Evolutionary conservation across 208 protist species (phyloP).

Genomic region (Wallacemonas collosoma): DNA sequence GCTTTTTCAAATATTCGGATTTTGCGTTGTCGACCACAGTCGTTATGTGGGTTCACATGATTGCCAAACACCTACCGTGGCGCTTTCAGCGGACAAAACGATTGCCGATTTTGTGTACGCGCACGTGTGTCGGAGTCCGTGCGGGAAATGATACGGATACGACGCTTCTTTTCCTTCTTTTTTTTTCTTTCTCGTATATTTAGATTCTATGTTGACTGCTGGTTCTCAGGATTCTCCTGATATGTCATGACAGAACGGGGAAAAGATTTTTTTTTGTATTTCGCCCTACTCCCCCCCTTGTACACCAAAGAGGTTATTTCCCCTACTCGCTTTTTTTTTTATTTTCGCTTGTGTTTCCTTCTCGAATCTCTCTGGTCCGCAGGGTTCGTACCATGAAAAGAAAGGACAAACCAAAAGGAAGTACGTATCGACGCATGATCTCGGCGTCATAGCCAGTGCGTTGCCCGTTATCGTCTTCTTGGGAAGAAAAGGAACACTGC

Average conservation of each 20-base stretch:
- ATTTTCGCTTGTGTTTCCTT: not conserved
- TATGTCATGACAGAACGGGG: no score
- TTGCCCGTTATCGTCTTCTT: no score
- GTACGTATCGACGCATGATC: not conserved
- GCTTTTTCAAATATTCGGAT: no score
- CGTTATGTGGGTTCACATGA: no score
- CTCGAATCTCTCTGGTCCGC: not conserved
- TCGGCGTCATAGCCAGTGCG: no score
- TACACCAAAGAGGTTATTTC: constrained; percentile 23
- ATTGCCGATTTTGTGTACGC: no score
- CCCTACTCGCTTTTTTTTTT: constrained; percentile 19
- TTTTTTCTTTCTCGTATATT: constrained; percentile 15
- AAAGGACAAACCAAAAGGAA: constrained; percentile 1
- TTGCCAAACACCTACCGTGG: no score
- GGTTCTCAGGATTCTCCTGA: no score
- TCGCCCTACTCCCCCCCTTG: not conserved
- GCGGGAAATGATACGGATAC: not conserved
- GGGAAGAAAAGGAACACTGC: no score
- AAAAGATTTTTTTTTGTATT: not conserved
- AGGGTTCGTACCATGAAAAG: not conserved
- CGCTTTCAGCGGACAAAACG: no score
- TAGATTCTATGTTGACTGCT: constrained; percentile 21
- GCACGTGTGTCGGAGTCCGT: no score
- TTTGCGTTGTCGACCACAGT: no score
- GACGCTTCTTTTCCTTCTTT: constrained; percentile 19